Evolutionary conservation across 73 alveolate species (phyloP).

Genomic region (Paramecium pentaurelia): DNA sequence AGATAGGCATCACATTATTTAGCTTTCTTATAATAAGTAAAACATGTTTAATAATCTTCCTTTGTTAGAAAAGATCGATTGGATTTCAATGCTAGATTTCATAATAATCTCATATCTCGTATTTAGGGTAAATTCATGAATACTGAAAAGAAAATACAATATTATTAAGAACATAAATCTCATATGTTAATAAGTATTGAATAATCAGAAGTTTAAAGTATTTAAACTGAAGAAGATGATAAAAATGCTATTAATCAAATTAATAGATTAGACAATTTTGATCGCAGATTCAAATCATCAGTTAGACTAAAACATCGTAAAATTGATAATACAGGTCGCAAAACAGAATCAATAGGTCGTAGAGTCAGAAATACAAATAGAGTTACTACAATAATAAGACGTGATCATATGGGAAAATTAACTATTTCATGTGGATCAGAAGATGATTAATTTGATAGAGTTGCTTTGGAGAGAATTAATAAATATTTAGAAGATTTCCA

Average conservation of each 20-base stretch:
- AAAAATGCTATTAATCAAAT: not conserved
- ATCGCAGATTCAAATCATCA: not conserved
- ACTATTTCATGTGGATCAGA: not conserved
- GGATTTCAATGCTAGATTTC: not conserved
- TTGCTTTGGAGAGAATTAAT: not conserved
- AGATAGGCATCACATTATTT: not conserved
- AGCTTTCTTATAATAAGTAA: not conserved
- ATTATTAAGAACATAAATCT: not conserved
- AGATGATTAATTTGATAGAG: not conserved
- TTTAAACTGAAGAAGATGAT: not conserved
- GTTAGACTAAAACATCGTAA: not conserved
- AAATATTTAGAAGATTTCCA: slow-evolving; percentile 2
- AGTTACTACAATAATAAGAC: not conserved
- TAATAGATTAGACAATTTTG: not conserved
- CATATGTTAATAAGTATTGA: not conserved
- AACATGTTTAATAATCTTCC: not conserved
- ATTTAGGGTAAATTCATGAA: not conserved
- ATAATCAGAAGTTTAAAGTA: not conserved
- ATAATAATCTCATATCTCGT: not conserved
- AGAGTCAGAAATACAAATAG: not conserved
- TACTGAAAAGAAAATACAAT: not conserved
- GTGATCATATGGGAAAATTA: not conserved
- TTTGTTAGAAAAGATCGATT: not conserved
- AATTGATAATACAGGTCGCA: not conserved
- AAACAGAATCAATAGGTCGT: not conserved